Evolutionary conservation across 192 early-diverging fungal species (phyloP).

Genomic region (Lobosporangium transversale): DNA sequence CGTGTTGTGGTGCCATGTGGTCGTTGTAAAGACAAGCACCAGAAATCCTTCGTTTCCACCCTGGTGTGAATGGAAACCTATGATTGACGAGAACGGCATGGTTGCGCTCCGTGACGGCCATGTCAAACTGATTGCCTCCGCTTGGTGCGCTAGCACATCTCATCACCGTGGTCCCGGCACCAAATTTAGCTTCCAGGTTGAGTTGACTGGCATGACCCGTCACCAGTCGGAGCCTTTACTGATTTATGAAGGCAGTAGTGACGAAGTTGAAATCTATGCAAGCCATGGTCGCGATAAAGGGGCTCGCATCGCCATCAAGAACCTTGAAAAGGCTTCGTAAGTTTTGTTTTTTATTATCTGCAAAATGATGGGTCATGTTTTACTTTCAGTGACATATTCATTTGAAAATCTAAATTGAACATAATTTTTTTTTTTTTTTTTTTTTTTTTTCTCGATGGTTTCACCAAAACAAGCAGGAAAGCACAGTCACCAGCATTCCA

Average conservation of each 20-base stretch:
- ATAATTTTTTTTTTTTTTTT: not conserved
- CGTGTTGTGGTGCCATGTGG: slow-evolving; percentile 50
- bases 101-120: slow-evolving; percentile 39
- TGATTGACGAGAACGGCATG: slow-evolving; percentile 54
- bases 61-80: slow-evolving; percentile 53
- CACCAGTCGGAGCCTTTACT: slow-evolving; percentile 36
- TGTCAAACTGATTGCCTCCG: slow-evolving; percentile 50
- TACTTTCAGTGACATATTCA: not conserved
- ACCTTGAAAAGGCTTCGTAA: slow-evolving; percentile 29
- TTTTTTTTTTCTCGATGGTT: slow-evolving; percentile 2
- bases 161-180: slow-evolving; percentile 53
- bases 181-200: slow-evolving; percentile 48
- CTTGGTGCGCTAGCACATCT: slow-evolving; percentile 51
- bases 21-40: slow-evolving; percentile 50
- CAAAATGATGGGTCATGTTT: not conserved
- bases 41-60: slow-evolving; percentile 47
- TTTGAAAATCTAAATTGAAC: too few relatives aligned
- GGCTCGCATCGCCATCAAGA: slow-evolving; percentile 29
- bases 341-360: not conserved
- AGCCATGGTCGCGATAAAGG: slow-evolving; percentile 53
- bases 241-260: slow-evolving; percentile 38
- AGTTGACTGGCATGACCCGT: slow-evolving; percentile 23
- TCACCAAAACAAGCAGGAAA: slow-evolving; percentile 21
- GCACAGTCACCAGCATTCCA: slow-evolving; percentile 29
- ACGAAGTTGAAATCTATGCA: slow-evolving; percentile 51